Conservation (phyloP, 139 green algal genomes). For the Tetradesmus obliquus region DNA sequence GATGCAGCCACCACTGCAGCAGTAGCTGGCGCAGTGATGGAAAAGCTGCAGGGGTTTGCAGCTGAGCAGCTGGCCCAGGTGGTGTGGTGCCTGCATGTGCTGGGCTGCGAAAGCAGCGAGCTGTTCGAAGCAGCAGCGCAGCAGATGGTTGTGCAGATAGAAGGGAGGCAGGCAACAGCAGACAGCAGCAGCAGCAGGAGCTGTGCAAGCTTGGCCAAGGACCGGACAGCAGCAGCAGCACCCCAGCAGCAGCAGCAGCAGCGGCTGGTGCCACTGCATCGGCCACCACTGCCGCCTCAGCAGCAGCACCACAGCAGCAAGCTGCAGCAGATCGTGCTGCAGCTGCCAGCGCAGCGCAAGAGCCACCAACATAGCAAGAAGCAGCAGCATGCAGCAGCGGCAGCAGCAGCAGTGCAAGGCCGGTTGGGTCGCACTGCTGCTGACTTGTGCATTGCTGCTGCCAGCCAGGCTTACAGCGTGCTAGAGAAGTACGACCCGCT, state of each 20-base stretch:
- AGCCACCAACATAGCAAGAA: slow-evolving; percentile 1
- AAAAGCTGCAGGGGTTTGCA: background rate
- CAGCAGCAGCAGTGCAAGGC: background rate
- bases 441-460: slow-evolving; percentile 12
- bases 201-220: background rate
- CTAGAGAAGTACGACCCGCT: slow-evolving; percentile 37
- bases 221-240: no score
- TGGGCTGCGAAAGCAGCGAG: background rate
- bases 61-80: background rate
- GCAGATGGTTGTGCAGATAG: background rate
- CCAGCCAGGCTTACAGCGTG: background rate
- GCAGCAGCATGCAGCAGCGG: background rate
- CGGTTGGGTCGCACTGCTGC: background rate
- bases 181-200: background rate
- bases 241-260: background rate
- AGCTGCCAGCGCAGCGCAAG: background rate
- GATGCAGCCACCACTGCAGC: background rate
- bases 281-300: background rate
- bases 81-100: slow-evolving; percentile 14
- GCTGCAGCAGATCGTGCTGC: background rate
- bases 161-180: background rate
- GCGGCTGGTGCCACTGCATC: background rate
- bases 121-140: slow-evolving; percentile 15
- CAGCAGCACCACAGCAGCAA: background rate
- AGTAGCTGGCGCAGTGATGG: background rate